Conservation (phyloP, 2,329 filamentous ascomycete species). For the Diplocarpon rosae region DNA sequence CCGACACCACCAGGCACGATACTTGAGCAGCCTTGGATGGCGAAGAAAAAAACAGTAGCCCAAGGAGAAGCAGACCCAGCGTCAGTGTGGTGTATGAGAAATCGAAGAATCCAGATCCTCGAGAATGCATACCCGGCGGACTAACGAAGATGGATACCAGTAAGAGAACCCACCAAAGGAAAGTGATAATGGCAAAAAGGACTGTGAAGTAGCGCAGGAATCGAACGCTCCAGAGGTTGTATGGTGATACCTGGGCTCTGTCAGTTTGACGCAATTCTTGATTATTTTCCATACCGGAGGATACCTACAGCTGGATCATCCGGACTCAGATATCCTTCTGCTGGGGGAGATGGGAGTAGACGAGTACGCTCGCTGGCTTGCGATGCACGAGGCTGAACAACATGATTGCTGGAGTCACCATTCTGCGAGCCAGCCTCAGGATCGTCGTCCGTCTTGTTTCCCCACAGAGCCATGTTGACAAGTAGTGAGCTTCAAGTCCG, state of each 20-base stretch:
- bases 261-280: no score
- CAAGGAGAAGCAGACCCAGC: constrained; percentile 61
- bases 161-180: constrained; percentile 86
- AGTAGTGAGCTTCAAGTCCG: not conserved
- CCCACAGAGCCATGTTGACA: constrained; percentile 41
- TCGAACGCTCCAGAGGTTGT: constrained; percentile 88
- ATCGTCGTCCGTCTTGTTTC: constrained; percentile 35
- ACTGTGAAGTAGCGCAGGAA: constrained; percentile 69
- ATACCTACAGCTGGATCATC: constrained; percentile 66
- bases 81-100: constrained; percentile 77
- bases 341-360: constrained; percentile 20
- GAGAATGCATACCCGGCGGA: constrained; percentile 72
- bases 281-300: no score
- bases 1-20: constrained; percentile 55
- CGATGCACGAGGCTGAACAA: constrained; percentile 24
- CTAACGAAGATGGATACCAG: constrained; percentile 88
- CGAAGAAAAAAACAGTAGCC: constrained; percentile 76
- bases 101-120: constrained; percentile 86
- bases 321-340: constrained; percentile 52
- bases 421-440: constrained; percentile 12
- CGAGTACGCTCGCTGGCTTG: constrained; percentile 47
- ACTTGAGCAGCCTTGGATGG: constrained; percentile 73
- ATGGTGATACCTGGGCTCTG: constrained; percentile 55
- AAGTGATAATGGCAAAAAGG: constrained; percentile 60
- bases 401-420: constrained; percentile 7